Conservation (phyloP, 169 alveolate genomes). For the Amoebophrya sp. region DNA sequence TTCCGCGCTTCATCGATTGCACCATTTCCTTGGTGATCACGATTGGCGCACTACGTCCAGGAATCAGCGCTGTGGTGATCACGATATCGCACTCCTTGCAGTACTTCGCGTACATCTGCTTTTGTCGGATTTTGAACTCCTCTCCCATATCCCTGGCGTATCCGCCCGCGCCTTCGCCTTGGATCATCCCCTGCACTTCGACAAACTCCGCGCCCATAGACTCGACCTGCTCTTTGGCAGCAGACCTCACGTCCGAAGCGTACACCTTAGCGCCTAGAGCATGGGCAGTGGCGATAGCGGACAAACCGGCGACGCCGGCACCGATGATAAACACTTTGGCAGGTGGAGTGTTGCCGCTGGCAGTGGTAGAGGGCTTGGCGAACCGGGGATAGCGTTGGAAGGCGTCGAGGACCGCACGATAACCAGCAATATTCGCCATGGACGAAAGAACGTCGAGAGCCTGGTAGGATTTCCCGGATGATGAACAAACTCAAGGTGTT, state of each 20-base stretch:
- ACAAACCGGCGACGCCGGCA: conserved; percentile 94
- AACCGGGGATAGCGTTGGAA: conserved; percentile 76
- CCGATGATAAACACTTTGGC: conserved; percentile 87
- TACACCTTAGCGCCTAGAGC: conserved; percentile 77
- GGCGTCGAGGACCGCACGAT: conserved; percentile 88
- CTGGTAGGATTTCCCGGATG: too few species aligned
- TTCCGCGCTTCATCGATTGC: conserved; percentile 69
- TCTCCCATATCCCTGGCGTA: conserved; percentile 58
- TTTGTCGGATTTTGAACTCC: conserved; percentile 59
- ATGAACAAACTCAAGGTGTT: too few species aligned
- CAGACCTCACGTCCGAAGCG: conserved; percentile 77
- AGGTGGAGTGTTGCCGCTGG: conserved; percentile 74
- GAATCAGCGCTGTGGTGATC: conserved; percentile 77
- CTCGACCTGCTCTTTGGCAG: conserved; percentile 76
- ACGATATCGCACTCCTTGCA: conserved; percentile 73
- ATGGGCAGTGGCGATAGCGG: conserved; percentile 85
- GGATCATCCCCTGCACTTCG: conserved; percentile 47
- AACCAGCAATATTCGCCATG: conserved; percentile 77
- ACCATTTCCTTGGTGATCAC: conserved; percentile 70
- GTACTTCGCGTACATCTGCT: conserved; percentile 60
- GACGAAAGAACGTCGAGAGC: conserved; percentile 71
- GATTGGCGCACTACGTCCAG: conserved; percentile 79
- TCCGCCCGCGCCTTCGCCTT: conserved; percentile 65
- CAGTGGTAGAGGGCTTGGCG: conserved; percentile 77
- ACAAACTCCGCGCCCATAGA: conserved; percentile 62